A percentile compares a stretch with the other conserved stretches of the same genome.
Conservation (phyloP, 2,329 filamentous ascomycete species). For the Hypoxylon sp. region DNA sequence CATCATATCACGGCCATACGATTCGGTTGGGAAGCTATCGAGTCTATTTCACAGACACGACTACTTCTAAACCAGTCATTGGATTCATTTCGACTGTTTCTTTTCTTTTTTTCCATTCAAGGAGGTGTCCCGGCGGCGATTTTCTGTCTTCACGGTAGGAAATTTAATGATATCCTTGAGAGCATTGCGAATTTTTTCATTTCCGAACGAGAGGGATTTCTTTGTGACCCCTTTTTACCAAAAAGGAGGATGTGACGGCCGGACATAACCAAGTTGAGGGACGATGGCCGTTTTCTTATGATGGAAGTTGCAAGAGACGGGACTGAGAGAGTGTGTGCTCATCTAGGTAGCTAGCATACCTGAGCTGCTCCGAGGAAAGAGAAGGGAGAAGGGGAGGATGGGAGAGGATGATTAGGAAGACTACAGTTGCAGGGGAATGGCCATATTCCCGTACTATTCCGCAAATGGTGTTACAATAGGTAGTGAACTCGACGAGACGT, state of each 20-base stretch:
- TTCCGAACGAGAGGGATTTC: constrained; percentile 3
- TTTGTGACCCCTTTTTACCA: constrained; percentile 1
- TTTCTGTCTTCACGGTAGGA: constrained; percentile 48
- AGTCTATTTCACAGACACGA: constrained; percentile 7
- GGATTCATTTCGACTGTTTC: constrained; percentile 41
- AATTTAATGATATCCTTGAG: constrained; percentile 53
- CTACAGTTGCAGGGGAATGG: not conserved
- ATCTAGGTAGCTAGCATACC: not conserved
- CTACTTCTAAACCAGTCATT: constrained; percentile 35
- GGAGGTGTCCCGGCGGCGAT: constrained; percentile 43
- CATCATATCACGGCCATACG: constrained; percentile 30
- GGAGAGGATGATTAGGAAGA: not conserved
- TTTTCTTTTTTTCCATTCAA: constrained; percentile 40
- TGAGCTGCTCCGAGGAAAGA: not conserved
- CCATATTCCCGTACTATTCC: not conserved
- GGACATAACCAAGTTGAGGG: constrained; percentile 14
- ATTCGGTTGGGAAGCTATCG: constrained; percentile 16
- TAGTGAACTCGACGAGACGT: not conserved
- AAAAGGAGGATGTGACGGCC: not conserved
- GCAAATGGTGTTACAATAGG: not conserved
- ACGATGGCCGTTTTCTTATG: constrained; percentile 2
- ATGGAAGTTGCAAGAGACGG: not conserved
- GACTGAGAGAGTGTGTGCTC: not conserved
- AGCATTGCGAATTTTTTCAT: constrained; percentile 45
- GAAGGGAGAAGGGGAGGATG: not conserved